Conservation (phyloP, 2,329 filamentous ascomycete genomes). For the Hypoxylon sp. region DNA sequence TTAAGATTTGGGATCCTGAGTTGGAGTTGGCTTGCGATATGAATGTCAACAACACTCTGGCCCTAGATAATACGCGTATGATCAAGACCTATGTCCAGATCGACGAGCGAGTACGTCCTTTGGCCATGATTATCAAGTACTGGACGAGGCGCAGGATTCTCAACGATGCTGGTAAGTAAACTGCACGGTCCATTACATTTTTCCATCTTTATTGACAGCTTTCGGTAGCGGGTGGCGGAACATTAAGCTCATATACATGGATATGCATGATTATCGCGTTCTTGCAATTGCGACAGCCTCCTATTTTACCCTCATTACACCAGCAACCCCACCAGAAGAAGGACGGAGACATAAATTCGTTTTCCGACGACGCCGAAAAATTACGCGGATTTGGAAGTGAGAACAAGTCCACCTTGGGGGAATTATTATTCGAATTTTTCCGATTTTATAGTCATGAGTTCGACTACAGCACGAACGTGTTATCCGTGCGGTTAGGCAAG, state of each 20-base stretch:
- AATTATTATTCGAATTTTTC: slow-evolving; percentile 95
- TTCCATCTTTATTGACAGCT: too few species aligned
- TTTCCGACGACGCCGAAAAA: slow-evolving; percentile 84
- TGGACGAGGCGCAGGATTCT: slow-evolving; percentile 94
- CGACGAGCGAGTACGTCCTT: slow-evolving; percentile 85
- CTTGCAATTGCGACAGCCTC: slow-evolving; percentile 84
- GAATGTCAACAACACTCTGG: slow-evolving; percentile 97
- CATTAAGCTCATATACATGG: slow-evolving; percentile 98
- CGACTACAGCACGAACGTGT: slow-evolving; percentile 82
- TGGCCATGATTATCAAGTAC: slow-evolving; percentile 97
- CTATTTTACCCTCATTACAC: slow-evolving; percentile 86
- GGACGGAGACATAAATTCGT: slow-evolving; percentile 75
- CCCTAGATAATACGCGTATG: slow-evolving; percentile 96
- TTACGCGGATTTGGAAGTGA: slow-evolving; percentile 76
- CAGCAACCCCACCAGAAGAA: slow-evolving; percentile 71
- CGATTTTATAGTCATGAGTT: slow-evolving; percentile 93
- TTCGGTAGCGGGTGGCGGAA: slow-evolving; percentile 89
- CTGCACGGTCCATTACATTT: too few species aligned
- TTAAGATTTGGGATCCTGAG: slow-evolving; percentile 98
- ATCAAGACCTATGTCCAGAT: slow-evolving; percentile 96
- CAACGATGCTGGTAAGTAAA: slow-evolving; percentile 88
- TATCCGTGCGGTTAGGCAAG: slow-evolving; percentile 85
- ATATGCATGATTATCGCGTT: slow-evolving; percentile 99
- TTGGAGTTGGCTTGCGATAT: slow-evolving; percentile 90
- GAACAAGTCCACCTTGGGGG: slow-evolving; percentile 84